Evolutionary conservation across 2,329 filamentous ascomycete genomes (phyloP), one percentile per base, ranked within the genome.

Genomic region (Xylaria digitata): DNA sequence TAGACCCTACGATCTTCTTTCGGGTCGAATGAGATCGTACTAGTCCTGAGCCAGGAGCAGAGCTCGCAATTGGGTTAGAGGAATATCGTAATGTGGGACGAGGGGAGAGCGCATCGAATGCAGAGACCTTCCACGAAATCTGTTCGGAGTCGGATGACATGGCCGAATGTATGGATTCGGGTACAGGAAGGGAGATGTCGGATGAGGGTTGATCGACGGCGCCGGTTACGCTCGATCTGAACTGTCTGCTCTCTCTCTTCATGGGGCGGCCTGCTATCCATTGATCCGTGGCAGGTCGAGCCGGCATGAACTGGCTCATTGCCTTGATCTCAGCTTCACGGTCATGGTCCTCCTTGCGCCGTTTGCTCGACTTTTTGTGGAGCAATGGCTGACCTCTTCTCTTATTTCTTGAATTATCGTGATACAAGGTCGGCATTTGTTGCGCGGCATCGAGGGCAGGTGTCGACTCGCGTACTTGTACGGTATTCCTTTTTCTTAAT

Each of bases 271-370:
- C 85, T 52, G 88, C 82, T 60, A 86, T 86, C 77, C 85, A 87
- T 37, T 84, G 82, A 67, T 89, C 86, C 54, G 86, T 85, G 11
- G 85, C 85, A 6, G 89, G 84, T 58, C 92, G 87, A 60, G 89
- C 81, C 6, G 92, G 89, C 71, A 90, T 86, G 67, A 86, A 86
- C 46, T 88, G 87, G 75, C 88, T 92, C 91, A 97, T 92, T 61
- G 92, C 89, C 76, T 90, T 92, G 75, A 97, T 94, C 80, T 97
- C 93, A 69, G 92, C 92, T 79, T 97, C 94, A 64, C 95, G 87
- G 65, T 91, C 85, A 76, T 89, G 87, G 69, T 96, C 92, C 69
- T 91, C 86, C 72, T 90, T 90, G 74, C 90, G 89, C 73, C 90
- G 88, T 80, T 92, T 96, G 82, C 89, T 94, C 46, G 91, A 91